Percentiles rank a stretch among this genome's conserved stretches.
These are phyloP conservation scores for Aspergillus funiculosus DNA, from an alignment of 495 filamentous ascomycete genomes.

Conservation along the genomic window DNA sequence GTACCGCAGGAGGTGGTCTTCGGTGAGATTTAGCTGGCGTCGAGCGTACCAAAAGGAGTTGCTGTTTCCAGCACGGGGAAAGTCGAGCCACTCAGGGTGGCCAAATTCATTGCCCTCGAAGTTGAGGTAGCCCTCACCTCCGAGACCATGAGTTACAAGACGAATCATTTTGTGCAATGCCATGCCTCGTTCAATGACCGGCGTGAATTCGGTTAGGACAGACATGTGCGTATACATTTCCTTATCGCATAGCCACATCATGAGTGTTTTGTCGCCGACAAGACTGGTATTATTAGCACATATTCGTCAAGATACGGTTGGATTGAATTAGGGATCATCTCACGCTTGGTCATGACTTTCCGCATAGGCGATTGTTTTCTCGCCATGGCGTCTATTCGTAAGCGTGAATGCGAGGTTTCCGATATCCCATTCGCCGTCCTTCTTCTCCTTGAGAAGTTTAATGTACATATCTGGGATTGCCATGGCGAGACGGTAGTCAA, in stretches of 20 bases:
- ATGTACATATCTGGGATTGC: slow-evolving; percentile 98
- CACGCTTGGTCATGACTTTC: slow-evolving; percentile 99
- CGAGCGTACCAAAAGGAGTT: slow-evolving; percentile 98
- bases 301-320: slow-evolving; percentile 18
- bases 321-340: slow-evolving; percentile 34
- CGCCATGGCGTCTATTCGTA: slow-evolving; percentile 87
- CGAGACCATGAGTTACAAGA: slow-evolving; percentile 85
- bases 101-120: slow-evolving; percentile 99
- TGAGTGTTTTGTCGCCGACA: slow-evolving; percentile 90
- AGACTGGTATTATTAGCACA: slow-evolving; percentile 51
- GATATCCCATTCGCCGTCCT: slow-evolving; percentile 92
- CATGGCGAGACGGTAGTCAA: slow-evolving; percentile 97
- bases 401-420: slow-evolving; percentile 76
- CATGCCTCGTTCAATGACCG: slow-evolving; percentile 86
- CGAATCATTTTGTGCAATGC: slow-evolving; percentile 95
- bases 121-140: slow-evolving; percentile 96
- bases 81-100: slow-evolving; percentile 98
- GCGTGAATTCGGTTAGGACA: slow-evolving; percentile 69
- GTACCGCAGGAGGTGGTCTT: slow-evolving; percentile 82
- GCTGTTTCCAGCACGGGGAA: slow-evolving; percentile 87
- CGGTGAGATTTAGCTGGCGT: slow-evolving; percentile 87
- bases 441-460: slow-evolving; percentile 91
- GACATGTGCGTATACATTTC: slow-evolving; percentile 99
- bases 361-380: slow-evolving; percentile 97
- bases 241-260: slow-evolving; percentile 98